Evolutionary conservation across 306 rosid species (phyloP).

Genomic region (Vigna mungo): DNA sequence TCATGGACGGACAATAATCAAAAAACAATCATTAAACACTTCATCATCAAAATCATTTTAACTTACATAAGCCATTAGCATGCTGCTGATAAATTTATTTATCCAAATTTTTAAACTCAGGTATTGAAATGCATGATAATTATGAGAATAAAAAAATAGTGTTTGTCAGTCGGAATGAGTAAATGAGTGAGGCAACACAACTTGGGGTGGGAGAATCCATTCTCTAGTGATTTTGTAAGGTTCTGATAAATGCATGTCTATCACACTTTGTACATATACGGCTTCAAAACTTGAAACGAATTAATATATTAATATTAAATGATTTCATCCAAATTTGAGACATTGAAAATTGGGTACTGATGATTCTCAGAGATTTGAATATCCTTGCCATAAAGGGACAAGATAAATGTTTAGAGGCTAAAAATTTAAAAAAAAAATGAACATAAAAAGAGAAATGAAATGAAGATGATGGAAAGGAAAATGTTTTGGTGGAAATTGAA

Average conservation of each 20-base stretch:
- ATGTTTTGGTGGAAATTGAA: conserved; percentile 49
- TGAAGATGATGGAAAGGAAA: background rate
- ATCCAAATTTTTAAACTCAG: no score
- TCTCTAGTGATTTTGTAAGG: conserved; percentile 27
- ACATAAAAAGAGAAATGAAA: background rate
- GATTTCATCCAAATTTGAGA: conserved; percentile 9
- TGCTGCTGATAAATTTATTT: no score
- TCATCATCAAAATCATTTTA: no score
- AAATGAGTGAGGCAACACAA: background rate
- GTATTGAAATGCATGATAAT: no score
- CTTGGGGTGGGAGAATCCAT: conserved; percentile 14
- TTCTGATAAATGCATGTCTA: conserved; percentile 18
- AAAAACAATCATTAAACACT: no score
- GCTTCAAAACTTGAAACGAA: background rate
- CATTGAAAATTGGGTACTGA: background rate
- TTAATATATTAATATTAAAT: background rate
- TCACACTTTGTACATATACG: background rate
- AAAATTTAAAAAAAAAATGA: no score
- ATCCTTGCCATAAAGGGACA: background rate
- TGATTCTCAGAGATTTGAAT: background rate
- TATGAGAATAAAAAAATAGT: no score
- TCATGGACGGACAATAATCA: no score
- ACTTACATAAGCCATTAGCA: no score
- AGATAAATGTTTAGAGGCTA: background rate
- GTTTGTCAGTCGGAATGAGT: background rate